Base-by-base conservation (phyloP, 2,329 filamentous ascomycete genomes). In the Beauveria asiatica region DNA sequence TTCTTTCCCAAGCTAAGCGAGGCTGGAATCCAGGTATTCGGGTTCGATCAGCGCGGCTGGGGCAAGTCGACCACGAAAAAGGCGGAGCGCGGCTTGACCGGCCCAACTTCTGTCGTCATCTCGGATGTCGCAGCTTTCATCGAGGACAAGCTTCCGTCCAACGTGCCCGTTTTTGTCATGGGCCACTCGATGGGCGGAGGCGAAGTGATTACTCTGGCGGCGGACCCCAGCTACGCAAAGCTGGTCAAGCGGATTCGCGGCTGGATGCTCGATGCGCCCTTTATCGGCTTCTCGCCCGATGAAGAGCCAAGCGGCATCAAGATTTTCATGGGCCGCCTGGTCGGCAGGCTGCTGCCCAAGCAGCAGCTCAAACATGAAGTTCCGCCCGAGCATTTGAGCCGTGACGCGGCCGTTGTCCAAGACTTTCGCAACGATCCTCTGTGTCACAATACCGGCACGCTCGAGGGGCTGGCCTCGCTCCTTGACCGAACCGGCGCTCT, bases 181-280 rank as follows among this genome's bases (percentile, higher is more conserved):
- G 92, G 92, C 57, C 91, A 96, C 74, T 92, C 87, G 23, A 96
- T 96, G 90, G 92, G 92, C 65, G 92, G 92, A 62, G 90, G 85
- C 25, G 82, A 95, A 73, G 82, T 86, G 6, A 76, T 96, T 9
- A 85, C 83, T 48, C 71, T 87, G 23, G 80, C 80, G 25, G 79
- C 76, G 59, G 76, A 80, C 58, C 71, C 78, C 1, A 62, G 72
- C 59, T 80, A 84, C 69, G 73, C 75, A 48, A 80, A 83, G 17
- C 70, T 90, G 13, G 79, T 84, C 46, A 71, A 75, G 41, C 76
- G 80, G 61, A 81, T 96, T 52, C 80, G 85, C 50, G 92, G 92
- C 23, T 90, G 88, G 78, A 69, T 96, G 41, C 78, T 89, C 16
- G 88, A 92, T 72, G 79, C 83, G n/a, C 92, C 92, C 1, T 90